Evolutionary conservation across 495 filamentous ascomycete genomes (phyloP).

Genomic region (Apodospora peruviana): DNA sequence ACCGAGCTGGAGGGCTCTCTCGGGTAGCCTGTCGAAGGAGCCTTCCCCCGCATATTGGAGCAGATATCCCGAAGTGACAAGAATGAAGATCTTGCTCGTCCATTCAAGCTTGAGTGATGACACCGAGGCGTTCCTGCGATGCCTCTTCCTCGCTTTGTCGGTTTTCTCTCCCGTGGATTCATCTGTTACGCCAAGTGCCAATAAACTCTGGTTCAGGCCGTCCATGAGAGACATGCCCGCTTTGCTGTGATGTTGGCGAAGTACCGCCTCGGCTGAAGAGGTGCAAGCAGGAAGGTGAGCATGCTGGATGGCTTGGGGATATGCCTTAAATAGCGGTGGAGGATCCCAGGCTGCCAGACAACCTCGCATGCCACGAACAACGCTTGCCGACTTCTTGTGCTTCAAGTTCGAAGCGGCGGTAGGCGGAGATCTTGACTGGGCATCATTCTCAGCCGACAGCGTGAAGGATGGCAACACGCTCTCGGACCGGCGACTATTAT

Average conservation of each 20-base stretch:
- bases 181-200: conserved; percentile 18
- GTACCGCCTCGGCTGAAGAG: conserved; percentile 50
- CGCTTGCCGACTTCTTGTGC: conserved; percentile 31
- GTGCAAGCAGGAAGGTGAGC: conserved; percentile 47
- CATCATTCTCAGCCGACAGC: background rate
- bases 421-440: conserved; percentile 2
- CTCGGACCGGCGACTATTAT: conserved; percentile 32
- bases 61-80: conserved; percentile 76
- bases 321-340: conserved; percentile 86
- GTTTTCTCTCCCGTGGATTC: conserved; percentile 21
- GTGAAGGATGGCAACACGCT: conserved; percentile 23
- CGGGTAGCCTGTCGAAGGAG: conserved; percentile 72
- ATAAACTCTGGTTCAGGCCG: conserved; percentile 29
- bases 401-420: conserved; percentile 20
- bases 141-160: conserved; percentile 36
- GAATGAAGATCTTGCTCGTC: conserved; percentile 76
- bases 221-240: conserved; percentile 38
- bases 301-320: conserved; percentile 68
- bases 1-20: conserved; percentile 78
- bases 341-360: conserved; percentile 57
- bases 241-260: conserved; percentile 54
- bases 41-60: conserved; percentile 85
- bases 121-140: conserved; percentile 51
- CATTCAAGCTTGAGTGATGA: conserved; percentile 64
- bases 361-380: conserved; percentile 16